Percentiles rank a stretch among this genome's conserved stretches.
phyloP scores from a whole-genome alignment of 768 basidiomycete genomes.

The Austroboletus eburneus region DNA sequence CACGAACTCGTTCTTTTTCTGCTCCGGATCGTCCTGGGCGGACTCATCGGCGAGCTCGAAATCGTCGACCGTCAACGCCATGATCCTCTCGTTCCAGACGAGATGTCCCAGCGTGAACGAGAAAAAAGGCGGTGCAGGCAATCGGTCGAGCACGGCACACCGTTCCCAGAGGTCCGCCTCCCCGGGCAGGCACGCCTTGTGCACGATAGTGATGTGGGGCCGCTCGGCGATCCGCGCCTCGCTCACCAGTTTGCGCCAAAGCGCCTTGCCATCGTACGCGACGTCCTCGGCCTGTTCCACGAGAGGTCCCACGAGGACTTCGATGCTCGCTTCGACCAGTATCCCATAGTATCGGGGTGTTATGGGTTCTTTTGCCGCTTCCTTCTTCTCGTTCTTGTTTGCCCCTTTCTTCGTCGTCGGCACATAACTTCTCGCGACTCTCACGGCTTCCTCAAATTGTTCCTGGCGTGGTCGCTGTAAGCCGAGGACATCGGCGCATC shows the following conservation, averaged over 20 bases:
- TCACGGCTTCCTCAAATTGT: constrained; percentile 44
- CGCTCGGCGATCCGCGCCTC: constrained; percentile 46
- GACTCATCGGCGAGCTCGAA: constrained; percentile 37
- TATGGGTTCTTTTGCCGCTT: constrained; percentile 12
- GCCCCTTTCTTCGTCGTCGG: constrained; percentile 21
- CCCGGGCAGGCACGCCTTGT: constrained; percentile 46
- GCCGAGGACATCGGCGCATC: constrained; percentile 50
- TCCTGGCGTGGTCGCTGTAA: constrained; percentile 51
- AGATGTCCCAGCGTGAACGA: constrained; percentile 56
- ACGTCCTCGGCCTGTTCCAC: constrained; percentile 34
- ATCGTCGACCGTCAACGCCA: constrained; percentile 73
- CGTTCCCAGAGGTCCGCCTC: constrained; percentile 42
- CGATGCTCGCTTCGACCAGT: constrained; percentile 67
- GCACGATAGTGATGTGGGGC: constrained; percentile 88
- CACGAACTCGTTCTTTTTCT: constrained; percentile 46
- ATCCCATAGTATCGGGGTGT: constrained; percentile 74
- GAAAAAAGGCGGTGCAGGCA: constrained; percentile 48
- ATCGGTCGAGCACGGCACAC: constrained; percentile 14
- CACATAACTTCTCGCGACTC: constrained; percentile 39
- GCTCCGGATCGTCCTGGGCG: constrained; percentile 25
- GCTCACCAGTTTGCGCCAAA: constrained; percentile 48
- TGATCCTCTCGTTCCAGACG: constrained; percentile 73
- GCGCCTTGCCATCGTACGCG: constrained; percentile 28
- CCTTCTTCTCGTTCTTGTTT: constrained; percentile 21
- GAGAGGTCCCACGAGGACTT: constrained; percentile 39